Percentiles rank a stretch among this genome's conserved stretches.
These are phyloP conservation scores for Cystofilobasidium macerans DNA, from an alignment of 768 basidiomycete genomes.

Conservation along the genomic window DNA sequence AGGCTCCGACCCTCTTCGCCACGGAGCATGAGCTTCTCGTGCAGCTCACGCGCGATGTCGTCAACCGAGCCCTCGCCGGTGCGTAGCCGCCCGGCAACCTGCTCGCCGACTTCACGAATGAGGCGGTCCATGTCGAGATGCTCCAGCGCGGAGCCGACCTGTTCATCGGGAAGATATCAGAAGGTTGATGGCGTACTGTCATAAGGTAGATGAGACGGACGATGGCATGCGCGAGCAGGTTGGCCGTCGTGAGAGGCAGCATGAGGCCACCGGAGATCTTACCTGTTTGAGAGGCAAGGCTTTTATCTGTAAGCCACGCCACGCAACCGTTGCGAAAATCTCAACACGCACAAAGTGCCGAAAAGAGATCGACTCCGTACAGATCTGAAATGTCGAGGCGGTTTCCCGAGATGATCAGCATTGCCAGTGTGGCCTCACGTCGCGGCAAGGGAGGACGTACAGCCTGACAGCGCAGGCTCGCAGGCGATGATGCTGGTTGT, in stretches of 20 bases:
- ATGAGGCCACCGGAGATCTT: constrained; percentile 22
- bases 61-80: constrained; percentile 12
- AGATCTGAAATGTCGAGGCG: too few species aligned
- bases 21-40: constrained; percentile 25
- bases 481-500: constrained; percentile 21
- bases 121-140: constrained; percentile 27
- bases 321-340: neutral
- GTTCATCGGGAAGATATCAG: neutral
- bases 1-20: constrained; percentile 18
- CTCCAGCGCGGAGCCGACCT: constrained; percentile 27
- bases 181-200: too few species aligned
- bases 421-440: too few species aligned
- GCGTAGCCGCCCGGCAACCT: constrained; percentile 21
- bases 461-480: constrained; percentile 23
- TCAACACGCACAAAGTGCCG: constrained; percentile 19
- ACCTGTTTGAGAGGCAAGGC: neutral
- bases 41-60: constrained; percentile 23
- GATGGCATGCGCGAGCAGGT: constrained; percentile 24
- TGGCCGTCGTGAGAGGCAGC: constrained; percentile 25
- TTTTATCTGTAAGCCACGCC: neutral
- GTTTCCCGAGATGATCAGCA: too few species aligned
- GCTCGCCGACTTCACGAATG: constrained; percentile 24
- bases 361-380: constrained; percentile 22
- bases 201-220: neutral
- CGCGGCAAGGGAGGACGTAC: too few species aligned